A percentile compares a stretch with the other conserved stretches of the same genome.
Evolutionary conservation across 139 green algal species (phyloP).

Genomic region (Dunaliella sp.): DNA sequence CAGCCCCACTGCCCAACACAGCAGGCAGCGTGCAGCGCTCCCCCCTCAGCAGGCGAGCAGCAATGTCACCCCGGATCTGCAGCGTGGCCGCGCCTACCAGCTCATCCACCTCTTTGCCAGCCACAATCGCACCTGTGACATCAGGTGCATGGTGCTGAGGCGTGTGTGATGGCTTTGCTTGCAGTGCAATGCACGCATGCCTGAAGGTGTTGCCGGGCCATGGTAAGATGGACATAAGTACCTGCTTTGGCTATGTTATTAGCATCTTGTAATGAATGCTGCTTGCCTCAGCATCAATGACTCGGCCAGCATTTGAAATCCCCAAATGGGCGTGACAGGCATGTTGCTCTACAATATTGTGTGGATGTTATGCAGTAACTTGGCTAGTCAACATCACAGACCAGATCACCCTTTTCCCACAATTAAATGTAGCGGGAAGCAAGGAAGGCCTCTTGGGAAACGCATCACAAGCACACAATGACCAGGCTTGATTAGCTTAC

Average conservation of each 20-base stretch:
- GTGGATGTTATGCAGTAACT: too few species aligned
- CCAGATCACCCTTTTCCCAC: too few species aligned
- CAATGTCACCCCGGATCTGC: constrained; percentile 13
- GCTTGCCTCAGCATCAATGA: neutral
- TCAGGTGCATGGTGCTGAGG: neutral
- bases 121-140: constrained; percentile 15
- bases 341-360: constrained; percentile 30
- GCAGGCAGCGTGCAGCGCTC: constrained; percentile 30
- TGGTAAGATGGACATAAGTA: neutral
- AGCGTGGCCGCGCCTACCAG: constrained; percentile 15
- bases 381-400: too few species aligned
- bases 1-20: neutral
- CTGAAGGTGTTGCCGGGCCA: neutral
- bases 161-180: neutral
- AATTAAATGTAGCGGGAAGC: too few species aligned
- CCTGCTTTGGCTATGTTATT: neutral
- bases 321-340: neutral
- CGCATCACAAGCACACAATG: too few species aligned
- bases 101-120: constrained; percentile 27
- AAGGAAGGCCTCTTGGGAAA: too few species aligned
- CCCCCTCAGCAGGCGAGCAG: constrained; percentile 32
- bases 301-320: neutral
- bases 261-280: constrained; percentile 32
- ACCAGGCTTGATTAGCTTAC: neutral
- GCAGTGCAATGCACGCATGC: constrained; percentile 21